Percentiles rank a stretch among this genome's conserved stretches.
Conservation (phyloP, 1,284 basidiomycete species). For the Boletus semigastroideus region DNA sequence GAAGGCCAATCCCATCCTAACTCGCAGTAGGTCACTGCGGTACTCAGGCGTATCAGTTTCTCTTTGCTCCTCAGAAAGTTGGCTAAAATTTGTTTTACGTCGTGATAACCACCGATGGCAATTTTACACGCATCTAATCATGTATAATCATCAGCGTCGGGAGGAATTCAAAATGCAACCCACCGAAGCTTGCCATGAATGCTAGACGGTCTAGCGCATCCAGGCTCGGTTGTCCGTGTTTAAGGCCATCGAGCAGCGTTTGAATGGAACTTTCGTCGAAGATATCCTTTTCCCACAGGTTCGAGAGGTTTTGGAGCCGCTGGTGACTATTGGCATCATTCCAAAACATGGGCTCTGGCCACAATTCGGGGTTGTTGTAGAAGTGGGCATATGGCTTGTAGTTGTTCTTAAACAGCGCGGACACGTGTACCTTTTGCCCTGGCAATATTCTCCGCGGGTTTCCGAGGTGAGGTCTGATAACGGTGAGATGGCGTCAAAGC, state of each 20-base stretch:
- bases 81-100: constrained; percentile 10
- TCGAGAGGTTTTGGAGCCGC: constrained; percentile 16
- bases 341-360: constrained; percentile 33
- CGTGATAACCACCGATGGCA: not conserved
- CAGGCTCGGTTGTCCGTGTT: constrained; percentile 10
- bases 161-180: not conserved
- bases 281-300: constrained; percentile 32
- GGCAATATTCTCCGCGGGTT: constrained; percentile 25
- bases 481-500: constrained; percentile 9
- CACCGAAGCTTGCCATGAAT: constrained; percentile 33
- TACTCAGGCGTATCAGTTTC: constrained; percentile 20
- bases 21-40: constrained; percentile 29
- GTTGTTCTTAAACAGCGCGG: constrained; percentile 30
- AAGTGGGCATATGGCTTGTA: constrained; percentile 29
- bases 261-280: constrained; percentile 24
- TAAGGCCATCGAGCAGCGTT: constrained; percentile 22
- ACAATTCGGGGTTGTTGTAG: constrained; percentile 15
- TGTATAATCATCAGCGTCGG: not conserved
- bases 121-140: constrained; percentile 20
- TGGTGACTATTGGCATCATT: constrained; percentile 30
- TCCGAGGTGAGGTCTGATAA: constrained; percentile 30
- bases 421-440: constrained; percentile 35
- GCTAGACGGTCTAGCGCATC: constrained; percentile 30
- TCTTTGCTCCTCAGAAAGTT: constrained; percentile 16
- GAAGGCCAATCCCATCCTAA: constrained; percentile 21